Percentiles rank a stretch among this genome's conserved stretches.
phyloP scores from a whole-genome alignment of 78 protist species.

The Dictyostelium discoideum region DNA sequence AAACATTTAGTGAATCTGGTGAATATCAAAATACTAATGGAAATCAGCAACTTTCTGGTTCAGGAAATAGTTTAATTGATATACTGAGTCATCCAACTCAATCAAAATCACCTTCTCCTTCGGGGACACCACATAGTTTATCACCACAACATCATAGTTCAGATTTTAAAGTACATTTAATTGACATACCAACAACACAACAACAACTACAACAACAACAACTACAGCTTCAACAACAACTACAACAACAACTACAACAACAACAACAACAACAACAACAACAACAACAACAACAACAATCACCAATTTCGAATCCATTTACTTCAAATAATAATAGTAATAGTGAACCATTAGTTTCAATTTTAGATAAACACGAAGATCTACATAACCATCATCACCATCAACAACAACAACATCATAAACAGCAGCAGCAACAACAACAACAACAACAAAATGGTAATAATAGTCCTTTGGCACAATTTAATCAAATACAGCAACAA shows the following conservation, averaged over 20 bases:
- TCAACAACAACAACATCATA: slow-evolving; percentile 12
- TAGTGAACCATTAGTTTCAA: slow-evolving; percentile 26
- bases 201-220: background rate
- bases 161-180: slow-evolving; percentile 65
- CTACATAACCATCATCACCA: background rate
- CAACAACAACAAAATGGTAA: slow-evolving; percentile 5
- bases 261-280: background rate
- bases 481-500: slow-evolving; percentile 23
- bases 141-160: slow-evolving; percentile 67
- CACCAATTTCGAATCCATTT: slow-evolving; percentile 25
- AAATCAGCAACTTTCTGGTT: background rate
- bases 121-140: slow-evolving; percentile 53
- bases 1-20: background rate
- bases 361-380: slow-evolving; percentile 25
- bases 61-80: slow-evolving; percentile 14
- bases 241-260: background rate
- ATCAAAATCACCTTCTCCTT: slow-evolving; percentile 37
- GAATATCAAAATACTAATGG: background rate
- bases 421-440: slow-evolving; percentile 14
- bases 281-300: background rate
- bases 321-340: background rate
- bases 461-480: background rate
- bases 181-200: slow-evolving; percentile 39
- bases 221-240: background rate
- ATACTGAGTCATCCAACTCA: slow-evolving; percentile 7